phyloP scores from a whole-genome alignment of 2,329 filamentous ascomycete genomes.

The Colletotrichum nymphaeae region DNA sequence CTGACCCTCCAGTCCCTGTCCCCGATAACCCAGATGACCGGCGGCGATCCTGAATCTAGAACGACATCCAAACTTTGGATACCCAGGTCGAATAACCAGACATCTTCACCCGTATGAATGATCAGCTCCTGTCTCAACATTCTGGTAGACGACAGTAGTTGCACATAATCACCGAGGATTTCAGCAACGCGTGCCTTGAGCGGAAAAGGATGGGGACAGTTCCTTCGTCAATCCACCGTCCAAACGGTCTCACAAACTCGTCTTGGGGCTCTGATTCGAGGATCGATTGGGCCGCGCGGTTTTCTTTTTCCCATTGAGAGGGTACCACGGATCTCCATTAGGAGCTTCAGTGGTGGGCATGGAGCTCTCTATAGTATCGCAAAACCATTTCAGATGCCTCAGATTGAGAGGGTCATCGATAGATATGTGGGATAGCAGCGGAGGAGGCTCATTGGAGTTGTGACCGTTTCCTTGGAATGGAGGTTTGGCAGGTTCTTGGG shows the following conservation, averaged over 20 bases:
- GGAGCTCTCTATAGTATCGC: not conserved
- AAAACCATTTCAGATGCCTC: not conserved
- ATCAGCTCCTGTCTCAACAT: not conserved
- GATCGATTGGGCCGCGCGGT: too few relatives aligned
- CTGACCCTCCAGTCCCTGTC: slow-evolving; percentile 45
- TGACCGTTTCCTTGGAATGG: not conserved
- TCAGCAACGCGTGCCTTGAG: not conserved
- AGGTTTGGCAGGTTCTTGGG: not conserved
- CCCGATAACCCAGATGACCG: slow-evolving; percentile 41
- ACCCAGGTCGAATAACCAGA: not conserved
- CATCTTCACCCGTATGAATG: not conserved
- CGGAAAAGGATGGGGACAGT: not conserved
- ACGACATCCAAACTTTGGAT: not conserved
- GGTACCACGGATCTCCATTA: not conserved
- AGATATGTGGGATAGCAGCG: not conserved
- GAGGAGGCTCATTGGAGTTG: not conserved
- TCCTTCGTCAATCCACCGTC: not conserved
- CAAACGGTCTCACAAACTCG: not conserved
- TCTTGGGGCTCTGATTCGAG: not conserved
- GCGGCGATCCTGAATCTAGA: not conserved
- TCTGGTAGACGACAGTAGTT: not conserved
- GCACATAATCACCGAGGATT: not conserved
- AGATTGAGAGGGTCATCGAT: not conserved
- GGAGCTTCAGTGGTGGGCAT: not conserved
- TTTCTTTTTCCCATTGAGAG: not conserved